A percentile compares a stretch with the other conserved stretches of the same genome.
phyloP scores from a whole-genome alignment of 768 basidiomycete species.

The Trametes maxima region DNA sequence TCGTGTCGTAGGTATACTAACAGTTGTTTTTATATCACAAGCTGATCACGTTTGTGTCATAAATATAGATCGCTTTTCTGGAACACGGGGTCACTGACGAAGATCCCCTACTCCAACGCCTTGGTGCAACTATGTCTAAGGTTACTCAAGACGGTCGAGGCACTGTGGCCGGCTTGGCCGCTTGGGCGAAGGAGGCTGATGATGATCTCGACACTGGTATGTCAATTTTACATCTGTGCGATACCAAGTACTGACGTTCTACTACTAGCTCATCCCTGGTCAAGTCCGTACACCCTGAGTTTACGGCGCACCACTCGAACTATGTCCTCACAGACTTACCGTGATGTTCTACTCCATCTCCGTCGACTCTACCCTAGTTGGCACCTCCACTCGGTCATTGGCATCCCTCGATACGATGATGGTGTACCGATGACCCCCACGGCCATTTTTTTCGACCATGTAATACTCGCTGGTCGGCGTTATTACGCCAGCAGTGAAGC shows the following conservation, averaged over 20 bases:
- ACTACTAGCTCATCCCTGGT: not conserved
- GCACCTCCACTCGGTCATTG: not conserved
- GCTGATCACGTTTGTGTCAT: not conserved
- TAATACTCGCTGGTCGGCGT: not conserved
- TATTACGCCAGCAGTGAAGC: not conserved
- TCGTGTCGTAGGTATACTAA: not conserved
- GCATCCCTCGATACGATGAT: not conserved
- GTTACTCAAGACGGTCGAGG: slow-evolving; percentile 1
- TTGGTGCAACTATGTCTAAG: not conserved
- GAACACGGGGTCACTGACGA: not conserved
- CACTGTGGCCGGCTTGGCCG: not conserved
- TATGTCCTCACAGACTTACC: not conserved
- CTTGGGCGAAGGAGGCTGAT: not conserved
- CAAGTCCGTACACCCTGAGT: not conserved
- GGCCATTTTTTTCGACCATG: not conserved
- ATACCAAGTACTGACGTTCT: not conserved
- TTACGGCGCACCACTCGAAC: not conserved
- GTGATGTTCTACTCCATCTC: not conserved
- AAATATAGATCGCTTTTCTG: not conserved
- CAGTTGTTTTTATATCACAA: not conserved
- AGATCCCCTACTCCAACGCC: not conserved
- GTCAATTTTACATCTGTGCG: not conserved
- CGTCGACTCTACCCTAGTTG: not conserved
- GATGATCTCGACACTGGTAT: not conserved
- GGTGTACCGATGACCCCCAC: not conserved